phyloP scores from a whole-genome alignment of 2,329 filamentous ascomycete species.

The Exophiala xenobiotica region DNA sequence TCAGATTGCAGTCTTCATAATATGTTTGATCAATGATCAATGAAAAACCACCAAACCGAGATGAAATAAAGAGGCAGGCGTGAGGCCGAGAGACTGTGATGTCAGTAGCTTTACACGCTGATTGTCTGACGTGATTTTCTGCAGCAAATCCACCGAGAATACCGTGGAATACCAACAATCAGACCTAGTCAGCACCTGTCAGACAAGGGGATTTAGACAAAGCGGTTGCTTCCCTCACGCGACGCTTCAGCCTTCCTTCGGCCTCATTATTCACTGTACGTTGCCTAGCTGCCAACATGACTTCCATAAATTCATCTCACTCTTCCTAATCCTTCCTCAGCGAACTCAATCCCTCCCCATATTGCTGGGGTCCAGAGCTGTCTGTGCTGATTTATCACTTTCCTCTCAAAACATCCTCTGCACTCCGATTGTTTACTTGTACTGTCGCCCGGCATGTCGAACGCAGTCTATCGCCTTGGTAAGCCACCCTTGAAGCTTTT shows the following conservation, averaged over 20 bases:
- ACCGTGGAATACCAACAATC: no score
- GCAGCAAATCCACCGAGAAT: background rate
- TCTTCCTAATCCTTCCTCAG: no score
- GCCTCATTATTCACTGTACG: no score
- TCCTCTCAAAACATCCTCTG: background rate
- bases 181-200: no score
- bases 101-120: background rate
- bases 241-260: no score
- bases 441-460: slow-evolving; percentile 13
- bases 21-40: background rate
- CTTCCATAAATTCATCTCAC: no score
- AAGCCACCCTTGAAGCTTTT: background rate
- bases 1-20: no score
- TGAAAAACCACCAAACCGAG: background rate
- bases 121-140: background rate
- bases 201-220: no score
- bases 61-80: background rate
- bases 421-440: background rate
- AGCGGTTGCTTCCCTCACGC: no score
- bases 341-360: no score
- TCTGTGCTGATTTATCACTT: background rate
- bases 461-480: slow-evolving; percentile 24
- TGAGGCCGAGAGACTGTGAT: background rate
- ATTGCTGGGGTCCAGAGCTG: no score
- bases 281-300: no score